Conservation (phyloP, 1,284 basidiomycete species). For the Ceratobasidium papillatum region DNA sequence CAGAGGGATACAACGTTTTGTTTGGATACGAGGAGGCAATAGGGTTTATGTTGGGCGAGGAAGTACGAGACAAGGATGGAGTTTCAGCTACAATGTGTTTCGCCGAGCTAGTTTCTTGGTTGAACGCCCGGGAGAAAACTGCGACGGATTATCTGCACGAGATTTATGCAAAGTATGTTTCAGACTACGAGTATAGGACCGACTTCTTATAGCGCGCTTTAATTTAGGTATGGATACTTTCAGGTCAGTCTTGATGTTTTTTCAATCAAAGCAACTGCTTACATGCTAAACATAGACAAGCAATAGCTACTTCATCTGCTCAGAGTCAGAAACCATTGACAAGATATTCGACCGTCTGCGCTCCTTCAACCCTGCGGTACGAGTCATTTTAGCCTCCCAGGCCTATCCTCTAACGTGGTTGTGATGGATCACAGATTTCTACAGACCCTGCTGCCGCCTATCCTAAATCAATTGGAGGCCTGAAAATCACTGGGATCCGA, state of each 20-base stretch:
- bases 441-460: conserved; percentile 53
- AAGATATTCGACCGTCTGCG: conserved; percentile 73
- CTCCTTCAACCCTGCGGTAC: conserved; percentile 57
- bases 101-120: conserved; percentile 66
- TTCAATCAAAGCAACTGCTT: neutral
- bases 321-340: conserved; percentile 67
- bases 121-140: conserved; percentile 63
- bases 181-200: neutral
- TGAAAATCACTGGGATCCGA: conserved; percentile 67
- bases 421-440: neutral
- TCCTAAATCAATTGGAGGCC: conserved; percentile 67
- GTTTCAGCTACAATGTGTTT: conserved; percentile 76
- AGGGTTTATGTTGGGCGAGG: conserved; percentile 81
- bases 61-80: conserved; percentile 85
- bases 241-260: conserved; percentile 55
- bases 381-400: conserved; percentile 34
- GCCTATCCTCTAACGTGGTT: neutral
- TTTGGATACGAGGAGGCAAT: conserved; percentile 92
- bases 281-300: conserved; percentile 61
- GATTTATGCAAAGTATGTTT: conserved; percentile 68
- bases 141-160: conserved; percentile 66
- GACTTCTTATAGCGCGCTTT: conserved; percentile 9
- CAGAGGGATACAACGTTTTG: conserved; percentile 73
- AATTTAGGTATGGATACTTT: conserved; percentile 62
- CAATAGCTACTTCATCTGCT: conserved; percentile 84